Conservation (phyloP, 1,284 basidiomycete genomes). For the Somion occarium region DNA sequence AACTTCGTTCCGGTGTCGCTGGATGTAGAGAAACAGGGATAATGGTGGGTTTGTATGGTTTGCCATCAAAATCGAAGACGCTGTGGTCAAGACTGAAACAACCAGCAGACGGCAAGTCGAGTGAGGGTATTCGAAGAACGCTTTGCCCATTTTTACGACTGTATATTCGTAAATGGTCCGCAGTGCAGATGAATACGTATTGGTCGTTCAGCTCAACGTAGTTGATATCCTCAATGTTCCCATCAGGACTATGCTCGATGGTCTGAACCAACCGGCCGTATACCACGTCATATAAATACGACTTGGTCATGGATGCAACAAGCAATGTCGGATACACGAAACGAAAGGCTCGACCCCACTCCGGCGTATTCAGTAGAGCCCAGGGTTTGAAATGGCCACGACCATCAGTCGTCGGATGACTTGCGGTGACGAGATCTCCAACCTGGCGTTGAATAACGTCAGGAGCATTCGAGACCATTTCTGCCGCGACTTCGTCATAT, state of each 20-base stretch:
- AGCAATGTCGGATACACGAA: slow-evolving; percentile 64
- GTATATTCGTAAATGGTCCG: slow-evolving; percentile 45
- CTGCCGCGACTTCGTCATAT: slow-evolving; percentile 27
- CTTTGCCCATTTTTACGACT: slow-evolving; percentile 40
- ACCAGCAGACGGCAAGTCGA: not conserved
- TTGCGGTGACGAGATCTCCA: slow-evolving; percentile 2
- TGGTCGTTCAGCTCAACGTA: slow-evolving; percentile 64
- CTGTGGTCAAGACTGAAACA: too few relatives aligned
- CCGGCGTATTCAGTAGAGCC: slow-evolving; percentile 45
- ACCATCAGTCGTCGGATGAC: not conserved
- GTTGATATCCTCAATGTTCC: slow-evolving; percentile 36
- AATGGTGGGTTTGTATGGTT: too few relatives aligned
- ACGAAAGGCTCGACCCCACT: slow-evolving; percentile 52
- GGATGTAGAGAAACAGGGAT: too few relatives aligned
- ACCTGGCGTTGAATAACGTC: slow-evolving; percentile 6
- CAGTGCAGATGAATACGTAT: slow-evolving; percentile 59
- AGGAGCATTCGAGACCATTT: slow-evolving; percentile 27
- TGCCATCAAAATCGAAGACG: too few relatives aligned
- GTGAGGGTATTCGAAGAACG: slow-evolving; percentile 33
- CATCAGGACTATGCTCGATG: slow-evolving; percentile 37
- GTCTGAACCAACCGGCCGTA: slow-evolving; percentile 41
- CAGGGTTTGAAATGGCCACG: slow-evolving; percentile 55
- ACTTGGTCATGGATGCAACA: slow-evolving; percentile 37
- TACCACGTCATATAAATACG: slow-evolving; percentile 59
- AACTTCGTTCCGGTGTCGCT: too few relatives aligned